phyloP scores from a whole-genome alignment of 257 asterid genomes.

The Solanum sejunctum region DNA sequence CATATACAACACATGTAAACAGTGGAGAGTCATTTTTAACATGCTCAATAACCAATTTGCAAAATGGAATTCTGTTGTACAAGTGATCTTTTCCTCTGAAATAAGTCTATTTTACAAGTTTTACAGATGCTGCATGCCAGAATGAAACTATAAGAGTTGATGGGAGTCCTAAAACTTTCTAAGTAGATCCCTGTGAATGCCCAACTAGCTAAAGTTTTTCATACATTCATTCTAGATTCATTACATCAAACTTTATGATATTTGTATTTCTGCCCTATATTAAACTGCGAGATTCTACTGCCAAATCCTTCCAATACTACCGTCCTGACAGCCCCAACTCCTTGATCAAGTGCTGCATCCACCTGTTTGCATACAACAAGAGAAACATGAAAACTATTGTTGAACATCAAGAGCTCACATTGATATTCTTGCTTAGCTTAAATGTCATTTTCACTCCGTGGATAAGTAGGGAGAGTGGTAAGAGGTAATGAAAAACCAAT shows the following conservation, averaged over 20 bases:
- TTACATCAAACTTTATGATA: constrained; percentile 47
- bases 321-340: constrained; percentile 60
- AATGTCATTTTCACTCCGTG: not conserved
- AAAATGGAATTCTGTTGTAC: not conserved
- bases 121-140: not conserved
- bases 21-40: not conserved
- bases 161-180: not conserved
- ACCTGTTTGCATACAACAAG: constrained; percentile 26
- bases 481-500: not conserved
- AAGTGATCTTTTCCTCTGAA: not conserved
- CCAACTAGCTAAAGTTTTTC: not conserved
- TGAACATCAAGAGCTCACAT: not conserved
- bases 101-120: not conserved
- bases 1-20: too few relatives aligned
- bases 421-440: not conserved
- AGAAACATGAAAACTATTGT: not conserved
- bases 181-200: not conserved
- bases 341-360: constrained; percentile 82
- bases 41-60: not conserved
- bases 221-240: not conserved
- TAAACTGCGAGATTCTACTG: constrained; percentile 62
- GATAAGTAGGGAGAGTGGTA: not conserved
- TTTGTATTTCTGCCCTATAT: constrained; percentile 91
- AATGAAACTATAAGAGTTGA: not conserved
- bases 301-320: constrained; percentile 65